Evolutionary conservation across 2,329 filamentous ascomycete species (phyloP).

Genomic region (Penicillium hordei): DNA sequence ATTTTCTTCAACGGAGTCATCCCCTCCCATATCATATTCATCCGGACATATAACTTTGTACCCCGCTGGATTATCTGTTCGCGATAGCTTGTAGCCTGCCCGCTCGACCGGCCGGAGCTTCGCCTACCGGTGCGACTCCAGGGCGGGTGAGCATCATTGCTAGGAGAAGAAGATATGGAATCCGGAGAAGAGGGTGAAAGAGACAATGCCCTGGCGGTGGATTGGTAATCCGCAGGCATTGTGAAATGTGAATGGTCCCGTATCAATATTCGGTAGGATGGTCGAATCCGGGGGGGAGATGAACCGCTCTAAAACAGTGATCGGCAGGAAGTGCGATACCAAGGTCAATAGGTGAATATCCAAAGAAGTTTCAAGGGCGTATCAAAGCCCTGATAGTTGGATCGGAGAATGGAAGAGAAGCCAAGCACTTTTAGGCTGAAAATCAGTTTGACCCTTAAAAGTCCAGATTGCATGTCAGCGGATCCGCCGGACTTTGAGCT

Average conservation of each 20-base stretch:
- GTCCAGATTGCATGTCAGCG: constrained; percentile 9
- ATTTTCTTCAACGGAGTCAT: constrained; percentile 60
- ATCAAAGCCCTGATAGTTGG: constrained; percentile 27
- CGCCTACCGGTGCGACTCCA: constrained; percentile 52
- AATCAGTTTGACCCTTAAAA: constrained; percentile 5
- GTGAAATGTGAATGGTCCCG: constrained; percentile 11
- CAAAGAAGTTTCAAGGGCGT: constrained; percentile 10
- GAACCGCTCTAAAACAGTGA: constrained; percentile 5
- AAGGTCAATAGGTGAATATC: neutral
- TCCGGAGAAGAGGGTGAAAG: constrained; percentile 49
- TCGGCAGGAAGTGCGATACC: constrained; percentile 1
- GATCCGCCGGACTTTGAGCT: constrained; percentile 7
- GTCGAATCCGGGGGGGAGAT: constrained; percentile 15
- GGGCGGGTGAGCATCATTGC: constrained; percentile 47
- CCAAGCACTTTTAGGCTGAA: constrained; percentile 6
- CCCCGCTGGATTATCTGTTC: constrained; percentile 42
- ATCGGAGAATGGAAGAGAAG: constrained; percentile 10
- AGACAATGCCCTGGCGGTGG: constrained; percentile 54
- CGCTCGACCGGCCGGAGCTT: constrained; percentile 39
- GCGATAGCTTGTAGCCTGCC: constrained; percentile 34
- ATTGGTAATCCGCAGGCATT: constrained; percentile 53
- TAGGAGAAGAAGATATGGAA: constrained; percentile 47
- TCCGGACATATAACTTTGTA: constrained; percentile 35
- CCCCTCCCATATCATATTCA: constrained; percentile 37
- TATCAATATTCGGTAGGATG: constrained; percentile 5